Evolutionary conservation across 306 rosid genomes (phyloP).

Genomic region (Quercus gilva): DNA sequence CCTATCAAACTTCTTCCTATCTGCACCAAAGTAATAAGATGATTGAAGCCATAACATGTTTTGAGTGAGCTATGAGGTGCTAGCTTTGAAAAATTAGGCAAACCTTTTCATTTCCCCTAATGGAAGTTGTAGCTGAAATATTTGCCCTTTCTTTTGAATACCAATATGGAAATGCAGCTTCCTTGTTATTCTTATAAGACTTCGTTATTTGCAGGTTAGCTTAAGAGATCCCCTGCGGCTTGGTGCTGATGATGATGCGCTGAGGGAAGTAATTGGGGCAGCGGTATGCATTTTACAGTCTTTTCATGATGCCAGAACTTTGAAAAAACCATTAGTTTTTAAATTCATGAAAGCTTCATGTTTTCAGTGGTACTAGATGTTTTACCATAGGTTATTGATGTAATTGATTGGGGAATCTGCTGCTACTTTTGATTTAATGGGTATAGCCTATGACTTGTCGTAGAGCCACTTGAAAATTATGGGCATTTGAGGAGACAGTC

Average conservation of each 20-base stretch:
- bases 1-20: neutral
- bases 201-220: constrained; percentile 57
- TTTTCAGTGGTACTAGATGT: neutral
- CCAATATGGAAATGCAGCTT: neutral
- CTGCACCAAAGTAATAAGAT: neutral
- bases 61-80: neutral
- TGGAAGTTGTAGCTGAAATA: neutral
- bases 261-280: constrained; percentile 68
- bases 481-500: neutral
- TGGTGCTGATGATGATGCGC: constrained; percentile 72
- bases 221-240: constrained; percentile 83
- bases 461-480: neutral
- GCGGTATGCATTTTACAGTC: constrained; percentile 55
- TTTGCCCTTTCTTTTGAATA: neutral
- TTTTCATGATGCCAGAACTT: constrained; percentile 12
- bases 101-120: neutral
- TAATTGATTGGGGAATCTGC: neutral
- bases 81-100: neutral
- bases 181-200: constrained; percentile 3
- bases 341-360: neutral
- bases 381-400: neutral
- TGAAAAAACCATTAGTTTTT: neutral
- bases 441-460: neutral
- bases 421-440: neutral
- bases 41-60: neutral